Percentiles rank a stretch among this genome's conserved stretches.
These are phyloP conservation scores for Periconia macrospinosa DNA, from an alignment of 2,329 filamentous ascomycete genomes.

Conservation along the genomic window DNA sequence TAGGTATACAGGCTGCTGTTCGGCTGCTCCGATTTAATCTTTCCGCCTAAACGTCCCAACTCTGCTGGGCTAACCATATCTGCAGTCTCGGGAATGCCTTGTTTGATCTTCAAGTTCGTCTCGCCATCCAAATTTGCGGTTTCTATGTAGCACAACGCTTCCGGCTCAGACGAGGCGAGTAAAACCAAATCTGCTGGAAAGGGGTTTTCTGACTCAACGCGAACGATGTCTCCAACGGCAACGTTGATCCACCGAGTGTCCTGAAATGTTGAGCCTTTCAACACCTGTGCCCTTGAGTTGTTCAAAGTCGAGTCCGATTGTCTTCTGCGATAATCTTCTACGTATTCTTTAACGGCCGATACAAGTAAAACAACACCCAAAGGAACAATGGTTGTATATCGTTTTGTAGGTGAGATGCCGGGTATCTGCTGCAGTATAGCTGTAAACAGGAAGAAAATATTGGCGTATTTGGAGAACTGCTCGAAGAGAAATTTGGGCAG, in stretches of 20 bases:
- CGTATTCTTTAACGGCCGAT: slow-evolving; percentile 91
- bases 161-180: slow-evolving; percentile 91
- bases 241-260: slow-evolving; percentile 94
- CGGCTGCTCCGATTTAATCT: slow-evolving; percentile 90
- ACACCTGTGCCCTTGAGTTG: slow-evolving; percentile 78
- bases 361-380: slow-evolving; percentile 85
- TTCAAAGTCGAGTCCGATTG: slow-evolving; percentile 86
- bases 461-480: slow-evolving; percentile 99
- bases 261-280: slow-evolving; percentile 81
- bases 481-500: slow-evolving; percentile 96
- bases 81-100: slow-evolving; percentile 90
- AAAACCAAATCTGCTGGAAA: slow-evolving; percentile 94
- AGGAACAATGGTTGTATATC: slow-evolving; percentile 95
- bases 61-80: slow-evolving; percentile 84
- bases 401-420: slow-evolving; percentile 89
- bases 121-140: slow-evolving; percentile 97
- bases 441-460: slow-evolving; percentile 98
- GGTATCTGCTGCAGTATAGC: slow-evolving; percentile 94
- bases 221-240: slow-evolving; percentile 85
- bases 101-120: slow-evolving; percentile 98
- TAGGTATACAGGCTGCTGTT: slow-evolving; percentile 99
- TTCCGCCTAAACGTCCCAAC: slow-evolving; percentile 80
- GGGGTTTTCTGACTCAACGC: slow-evolving; percentile 90
- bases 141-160: slow-evolving; percentile 97
- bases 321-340: slow-evolving; percentile 91